These are phyloP conservation scores for Aspergillus arachidicola DNA, from an alignment of 2,329 filamentous ascomycete genomes.

Conservation along the genomic window DNA sequence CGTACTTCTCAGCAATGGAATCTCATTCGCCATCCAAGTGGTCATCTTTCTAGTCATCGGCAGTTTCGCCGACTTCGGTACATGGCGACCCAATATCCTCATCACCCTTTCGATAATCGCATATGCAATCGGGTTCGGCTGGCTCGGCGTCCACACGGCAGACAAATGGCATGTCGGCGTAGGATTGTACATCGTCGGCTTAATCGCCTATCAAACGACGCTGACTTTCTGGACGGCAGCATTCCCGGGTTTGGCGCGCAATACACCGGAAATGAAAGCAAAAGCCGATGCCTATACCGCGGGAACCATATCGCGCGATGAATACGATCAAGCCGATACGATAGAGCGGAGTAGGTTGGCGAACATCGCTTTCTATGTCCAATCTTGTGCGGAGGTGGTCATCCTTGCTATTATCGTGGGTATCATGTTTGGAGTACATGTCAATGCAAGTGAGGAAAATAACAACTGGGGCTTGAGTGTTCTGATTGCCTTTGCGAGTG, in stretches of 20 bases:
- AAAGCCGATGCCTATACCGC: conserved; percentile 54
- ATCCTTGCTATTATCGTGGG: conserved; percentile 68
- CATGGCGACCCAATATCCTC: conserved; percentile 64
- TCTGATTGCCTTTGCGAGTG: conserved; percentile 66
- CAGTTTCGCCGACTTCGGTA: conserved; percentile 63
- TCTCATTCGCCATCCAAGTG: conserved; percentile 68
- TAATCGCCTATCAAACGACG: conserved; percentile 68
- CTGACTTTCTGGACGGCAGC: conserved; percentile 71
- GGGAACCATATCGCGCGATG: conserved; percentile 57
- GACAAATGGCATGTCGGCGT: conserved; percentile 63
- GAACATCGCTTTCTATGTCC: conserved; percentile 66
- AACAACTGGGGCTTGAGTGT: conserved; percentile 70
- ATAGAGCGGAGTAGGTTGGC: conserved; percentile 66
- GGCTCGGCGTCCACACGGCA: conserved; percentile 65
- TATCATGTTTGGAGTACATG: conserved; percentile 63
- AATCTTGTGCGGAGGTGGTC: conserved; percentile 63
- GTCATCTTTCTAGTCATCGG: conserved; percentile 52
- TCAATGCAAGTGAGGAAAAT: conserved; percentile 59
- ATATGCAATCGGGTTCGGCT: conserved; percentile 67
- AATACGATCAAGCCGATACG: conserved; percentile 64
- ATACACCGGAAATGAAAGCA: conserved; percentile 53
- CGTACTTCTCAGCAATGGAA: conserved; percentile 66
- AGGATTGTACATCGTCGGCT: conserved; percentile 66
- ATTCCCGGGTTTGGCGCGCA: conserved; percentile 60
- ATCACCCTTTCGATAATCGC: conserved; percentile 63